Conservation (phyloP, 2,329 filamentous ascomycete genomes). For the Thelonectria discophora region DNA sequence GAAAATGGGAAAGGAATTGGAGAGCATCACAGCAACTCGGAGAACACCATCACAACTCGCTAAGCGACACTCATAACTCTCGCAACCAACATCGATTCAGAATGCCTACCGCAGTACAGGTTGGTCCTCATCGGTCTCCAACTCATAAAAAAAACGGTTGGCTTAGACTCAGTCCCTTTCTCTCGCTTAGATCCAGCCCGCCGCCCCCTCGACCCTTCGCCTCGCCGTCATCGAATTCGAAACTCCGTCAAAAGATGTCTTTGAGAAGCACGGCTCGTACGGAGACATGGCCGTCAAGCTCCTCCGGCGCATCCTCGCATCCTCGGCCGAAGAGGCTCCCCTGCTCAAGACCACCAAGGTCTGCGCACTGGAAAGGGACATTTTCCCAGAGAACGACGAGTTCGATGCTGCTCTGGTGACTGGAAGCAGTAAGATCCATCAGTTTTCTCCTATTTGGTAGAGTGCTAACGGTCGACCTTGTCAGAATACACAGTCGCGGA, state of each 20-base stretch:
- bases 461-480: background rate
- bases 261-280: conserved; percentile 26
- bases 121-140: background rate
- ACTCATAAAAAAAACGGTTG: background rate
- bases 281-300: conserved; percentile 24
- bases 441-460: too few relatives aligned
- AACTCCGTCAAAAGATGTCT: conserved; percentile 14
- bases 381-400: conserved; percentile 14
- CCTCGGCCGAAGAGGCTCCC: background rate
- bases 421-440: conserved; percentile 25
- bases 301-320: conserved; percentile 11
- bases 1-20: background rate
- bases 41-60: background rate
- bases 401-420: conserved; percentile 27
- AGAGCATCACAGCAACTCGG: background rate
- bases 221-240: conserved; percentile 29
- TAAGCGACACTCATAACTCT: background rate
- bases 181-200: background rate
- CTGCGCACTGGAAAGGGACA: conserved; percentile 6
- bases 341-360: conserved; percentile 16
- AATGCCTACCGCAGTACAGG: conserved; percentile 15
- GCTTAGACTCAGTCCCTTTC: background rate
- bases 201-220: conserved; percentile 10
- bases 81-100: background rate
- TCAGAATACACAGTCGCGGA: conserved; percentile 23